Evolutionary conservation across 495 filamentous ascomycete species (phyloP).

Genomic region (Penicillium turbatum): DNA sequence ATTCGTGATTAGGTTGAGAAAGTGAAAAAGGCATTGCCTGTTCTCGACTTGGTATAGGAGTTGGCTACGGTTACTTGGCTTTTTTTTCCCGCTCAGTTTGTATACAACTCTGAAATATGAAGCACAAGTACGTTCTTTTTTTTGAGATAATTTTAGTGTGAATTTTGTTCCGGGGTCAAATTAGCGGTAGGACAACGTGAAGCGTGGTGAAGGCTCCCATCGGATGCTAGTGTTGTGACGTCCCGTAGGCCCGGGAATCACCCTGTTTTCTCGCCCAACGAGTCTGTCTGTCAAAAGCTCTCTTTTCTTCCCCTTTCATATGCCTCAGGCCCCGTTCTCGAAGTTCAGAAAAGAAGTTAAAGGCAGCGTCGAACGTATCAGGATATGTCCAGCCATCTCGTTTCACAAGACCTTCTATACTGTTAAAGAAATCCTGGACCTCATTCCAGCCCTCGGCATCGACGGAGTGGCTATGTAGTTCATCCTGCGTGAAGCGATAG

Average conservation of each 20-base stretch:
- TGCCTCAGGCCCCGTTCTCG: slow-evolving; percentile 13
- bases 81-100: background rate
- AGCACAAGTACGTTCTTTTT: background rate
- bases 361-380: slow-evolving; percentile 27
- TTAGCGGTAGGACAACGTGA: background rate
- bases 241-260: too few species aligned
- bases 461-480: slow-evolving; percentile 21
- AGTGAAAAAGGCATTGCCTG: too few species aligned
- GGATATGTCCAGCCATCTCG: slow-evolving; percentile 36
- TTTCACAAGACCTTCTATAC: slow-evolving; percentile 28
- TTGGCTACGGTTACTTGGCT: too few species aligned
- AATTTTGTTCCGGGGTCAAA: background rate
- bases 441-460: slow-evolving; percentile 38
- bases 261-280: slow-evolving; percentile 13
- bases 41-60: too few species aligned
- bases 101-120: background rate
- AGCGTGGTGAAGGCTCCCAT: background rate
- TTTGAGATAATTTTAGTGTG: background rate
- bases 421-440: slow-evolving; percentile 33
- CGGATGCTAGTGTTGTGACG: background rate
- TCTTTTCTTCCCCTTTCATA: slow-evolving; percentile 19
- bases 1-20: too few species aligned
- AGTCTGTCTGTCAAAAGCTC: slow-evolving; percentile 20
- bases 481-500: slow-evolving; percentile 29
- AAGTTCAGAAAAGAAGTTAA: slow-evolving; percentile 24